Evolutionary conservation across 2,329 filamentous ascomycete genomes (phyloP), one percentile per base, ranked within the genome.

Genomic region (Microsporum ferrugineum): DNA sequence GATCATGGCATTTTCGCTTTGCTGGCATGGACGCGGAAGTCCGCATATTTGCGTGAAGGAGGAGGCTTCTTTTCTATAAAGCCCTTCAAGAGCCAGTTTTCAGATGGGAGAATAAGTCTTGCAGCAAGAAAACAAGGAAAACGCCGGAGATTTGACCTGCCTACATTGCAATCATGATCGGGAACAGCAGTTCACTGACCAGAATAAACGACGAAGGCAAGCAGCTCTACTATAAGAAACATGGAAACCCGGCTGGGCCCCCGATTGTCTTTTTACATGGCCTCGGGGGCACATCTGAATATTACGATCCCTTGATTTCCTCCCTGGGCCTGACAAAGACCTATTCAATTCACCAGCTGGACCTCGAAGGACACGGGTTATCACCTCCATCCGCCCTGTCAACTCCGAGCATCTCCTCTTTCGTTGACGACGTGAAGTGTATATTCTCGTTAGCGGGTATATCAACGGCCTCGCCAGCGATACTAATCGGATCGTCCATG

Each of bases 351-450:
- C 76, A 80, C 62, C 66, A 81, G 0, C 77, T 78, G 61, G 82
- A 84, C 63, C 71, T 84, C 2, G 82, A 84, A 68, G 82, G 82
- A 2, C 81, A 83, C 63, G 81, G 81, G 0, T 71, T 80, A 5
- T 80, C 79, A 0, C 80, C 80, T 0, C 82, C 80, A 0, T 75
- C 74, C 6, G 76, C 80, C 0, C 69, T 75, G 1, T 77, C 71
- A 57, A 65, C 64, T 1, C 59, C 80, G 8, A 76, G 71, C 4
- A 76, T 84, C 41, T 65, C 69, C 0, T 78, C 75, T 0, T 75
- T 80, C 49, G 75, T 76, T 0, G 62, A 63, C 0, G 80, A 82
- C 60, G 66, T 82, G 1, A 59, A 68, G 2, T 70, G 69, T 2
- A 51, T 82, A 1, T 75, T 77, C 62, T 58, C 72, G 2, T 60